Evolutionary conservation across 2,329 filamentous ascomycete species (phyloP).

Genomic region (Truncatella angustata): DNA sequence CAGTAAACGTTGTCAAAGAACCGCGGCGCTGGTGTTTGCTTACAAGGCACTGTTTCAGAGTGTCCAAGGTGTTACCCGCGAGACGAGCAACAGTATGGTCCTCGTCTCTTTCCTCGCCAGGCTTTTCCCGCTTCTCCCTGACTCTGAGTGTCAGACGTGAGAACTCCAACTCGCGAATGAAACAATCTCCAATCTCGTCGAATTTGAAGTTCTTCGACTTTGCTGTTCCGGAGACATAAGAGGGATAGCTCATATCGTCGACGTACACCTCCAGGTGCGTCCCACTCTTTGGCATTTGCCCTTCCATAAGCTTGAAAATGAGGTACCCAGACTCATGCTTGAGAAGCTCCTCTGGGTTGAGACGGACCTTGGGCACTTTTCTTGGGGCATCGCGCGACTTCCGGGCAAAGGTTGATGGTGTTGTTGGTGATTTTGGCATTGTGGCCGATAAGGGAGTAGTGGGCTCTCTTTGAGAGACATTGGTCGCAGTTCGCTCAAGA

Average conservation of each 20-base stretch:
- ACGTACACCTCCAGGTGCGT: slow-evolving; percentile 84
- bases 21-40: slow-evolving; percentile 29
- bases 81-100: slow-evolving; percentile 80
- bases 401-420: slow-evolving; percentile 30
- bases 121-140: slow-evolving; percentile 74
- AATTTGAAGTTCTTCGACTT: slow-evolving; percentile 69
- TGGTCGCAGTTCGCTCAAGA: slow-evolving; percentile 27
- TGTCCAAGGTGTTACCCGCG: slow-evolving; percentile 80
- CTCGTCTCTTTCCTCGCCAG: slow-evolving; percentile 62
- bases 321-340: slow-evolving; percentile 89
- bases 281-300: slow-evolving; percentile 73
- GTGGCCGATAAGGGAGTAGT: slow-evolving; percentile 34
- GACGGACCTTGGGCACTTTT: slow-evolving; percentile 70
- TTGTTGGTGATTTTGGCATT: slow-evolving; percentile 40
- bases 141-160: slow-evolving; percentile 88
- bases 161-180: slow-evolving; percentile 96
- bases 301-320: slow-evolving; percentile 92
- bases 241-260: slow-evolving; percentile 91
- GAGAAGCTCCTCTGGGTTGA: slow-evolving; percentile 76
- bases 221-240: slow-evolving; percentile 78
- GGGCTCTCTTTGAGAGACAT: slow-evolving; percentile 20
- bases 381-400: slow-evolving; percentile 52
- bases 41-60: slow-evolving; percentile 83
- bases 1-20: slow-evolving; percentile 16
- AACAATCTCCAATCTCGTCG: slow-evolving; percentile 91